These are phyloP conservation scores for Ramalina peruviana DNA, from an alignment of 495 filamentous ascomycete genomes.

Conservation along the genomic window DNA sequence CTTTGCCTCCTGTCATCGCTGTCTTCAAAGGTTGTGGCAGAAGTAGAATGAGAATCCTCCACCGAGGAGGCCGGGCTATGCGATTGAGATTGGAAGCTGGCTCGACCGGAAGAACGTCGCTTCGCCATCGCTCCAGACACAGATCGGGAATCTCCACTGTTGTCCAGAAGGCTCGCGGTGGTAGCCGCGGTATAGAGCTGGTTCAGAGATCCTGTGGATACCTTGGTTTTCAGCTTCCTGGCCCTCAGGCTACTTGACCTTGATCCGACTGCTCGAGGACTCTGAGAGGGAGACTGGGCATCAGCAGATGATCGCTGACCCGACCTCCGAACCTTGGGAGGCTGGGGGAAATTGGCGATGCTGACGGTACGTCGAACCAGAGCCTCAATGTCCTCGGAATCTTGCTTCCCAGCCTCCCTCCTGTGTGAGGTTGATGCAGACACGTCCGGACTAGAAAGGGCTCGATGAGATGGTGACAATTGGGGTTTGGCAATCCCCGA, in stretches of 20 bases:
- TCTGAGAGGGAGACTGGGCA: conserved; percentile 31
- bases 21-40: conserved; percentile 77
- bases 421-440: conserved; percentile 27
- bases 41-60: conserved; percentile 80
- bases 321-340: conserved; percentile 43
- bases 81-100: conserved; percentile 62
- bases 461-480: conserved; percentile 35
- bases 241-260: conserved; percentile 27
- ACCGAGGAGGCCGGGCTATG: conserved; percentile 82
- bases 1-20: conserved; percentile 31
- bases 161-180: conserved; percentile 63
- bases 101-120: conserved; percentile 53
- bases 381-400: conserved; percentile 42
- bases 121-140: conserved; percentile 41
- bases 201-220: conserved; percentile 22
- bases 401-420: conserved; percentile 23
- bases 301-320: conserved; percentile 17
- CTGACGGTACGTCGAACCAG: conserved; percentile 74
- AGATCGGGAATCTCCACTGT: conserved; percentile 60
- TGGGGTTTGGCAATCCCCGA: conserved; percentile 40
- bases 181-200: conserved; percentile 35
- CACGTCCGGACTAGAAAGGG: conserved; percentile 29
- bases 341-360: conserved; percentile 86
- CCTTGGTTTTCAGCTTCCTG: conserved; percentile 14
- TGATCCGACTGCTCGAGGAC: conserved; percentile 47